Evolutionary conservation across 2,329 filamentous ascomycete species (phyloP), one percentile per base, ranked within the genome.

Genomic region (Grosmannia penicillata): DNA sequence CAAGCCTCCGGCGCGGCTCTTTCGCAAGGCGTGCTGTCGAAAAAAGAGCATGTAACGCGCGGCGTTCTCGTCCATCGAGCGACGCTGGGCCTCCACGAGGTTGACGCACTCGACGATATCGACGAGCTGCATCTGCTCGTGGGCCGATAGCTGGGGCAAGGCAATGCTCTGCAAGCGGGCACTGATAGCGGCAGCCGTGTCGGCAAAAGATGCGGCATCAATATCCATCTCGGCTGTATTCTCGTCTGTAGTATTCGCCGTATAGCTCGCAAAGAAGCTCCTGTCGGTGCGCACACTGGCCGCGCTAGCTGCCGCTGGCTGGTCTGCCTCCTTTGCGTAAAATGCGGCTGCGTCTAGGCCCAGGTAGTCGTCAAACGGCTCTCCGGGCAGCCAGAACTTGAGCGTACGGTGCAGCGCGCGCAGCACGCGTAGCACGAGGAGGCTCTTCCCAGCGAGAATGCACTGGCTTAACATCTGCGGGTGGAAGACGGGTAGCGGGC

Each of bases 1-100:
- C 4, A 76, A 70, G 49, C 80, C 70, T 43, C 72, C 71, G 3
- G 71, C 70, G 42, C 77, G 72, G 34, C 70, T 67, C 54, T 75
- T 77, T 22, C 78, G 74, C 34, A 93, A 62, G 36, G 76, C 76
- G 53, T 89, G 78, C 50, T 93, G 82, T 17, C 84, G 72, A 60
- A 89, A 91, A 57, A 91, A 91, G 11, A 94, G 65, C 59, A 94
- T 74, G 56, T 87, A 95, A 31, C 85, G 76, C 8, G 82, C 80
- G 4, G 82, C 87, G 51, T 94, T 93, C 49, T 84, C 82, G 51
- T 95, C 87, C 60, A 95, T 81, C 3, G 86, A 93, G 6, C 84
- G 75, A 15, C 85, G 75, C 51, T 95, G 84, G 50, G 81, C 82
- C 54, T 93, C 85, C 1, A 93, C 83, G 28, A 82, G 73, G 4